These are phyloP conservation scores for Ceratorhiza oryzae-sativae DNA, from an alignment of 1,284 basidiomycete genomes.

Conservation along the genomic window DNA sequence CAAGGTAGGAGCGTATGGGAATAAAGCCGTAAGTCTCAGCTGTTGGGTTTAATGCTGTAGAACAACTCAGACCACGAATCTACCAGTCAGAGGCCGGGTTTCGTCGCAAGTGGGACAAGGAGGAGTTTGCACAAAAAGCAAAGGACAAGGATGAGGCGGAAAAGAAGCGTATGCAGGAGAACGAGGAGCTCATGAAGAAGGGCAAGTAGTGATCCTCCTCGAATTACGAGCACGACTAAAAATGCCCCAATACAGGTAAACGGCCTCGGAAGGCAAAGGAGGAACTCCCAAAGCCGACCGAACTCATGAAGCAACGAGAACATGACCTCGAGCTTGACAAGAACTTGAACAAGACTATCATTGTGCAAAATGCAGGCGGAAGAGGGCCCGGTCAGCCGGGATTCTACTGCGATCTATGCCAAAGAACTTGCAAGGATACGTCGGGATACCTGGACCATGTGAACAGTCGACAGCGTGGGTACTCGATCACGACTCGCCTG, in stretches of 20 bases:
- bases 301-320: slow-evolving; percentile 86
- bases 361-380: slow-evolving; percentile 82
- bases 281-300: slow-evolving; percentile 86
- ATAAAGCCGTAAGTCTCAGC: slow-evolving; percentile 56
- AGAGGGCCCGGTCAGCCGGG: slow-evolving; percentile 86
- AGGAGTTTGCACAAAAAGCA: slow-evolving; percentile 77
- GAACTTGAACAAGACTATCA: slow-evolving; percentile 90
- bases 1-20: slow-evolving; percentile 65
- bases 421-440: slow-evolving; percentile 91
- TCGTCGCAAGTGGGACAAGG: slow-evolving; percentile 85
- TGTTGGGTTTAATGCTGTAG: neutral
- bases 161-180: slow-evolving; percentile 81
- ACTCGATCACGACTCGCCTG: neutral
- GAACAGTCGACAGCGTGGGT: slow-evolving; percentile 91
- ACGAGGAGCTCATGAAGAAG: slow-evolving; percentile 81
- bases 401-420: slow-evolving; percentile 90
- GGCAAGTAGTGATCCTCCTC: slow-evolving; percentile 56
- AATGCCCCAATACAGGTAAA: slow-evolving; percentile 64
- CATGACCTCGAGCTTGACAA: slow-evolving; percentile 84
- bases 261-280: slow-evolving; percentile 65
- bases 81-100: slow-evolving; percentile 35
- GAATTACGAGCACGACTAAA: slow-evolving; percentile 25
- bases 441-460: slow-evolving; percentile 95
- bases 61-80: neutral
- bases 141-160: slow-evolving; percentile 78